Evolutionary conservation across 805 yeast genomes (phyloP), one percentile per base, ranked within the genome.

Genomic region (Metschnikowia lunata): DNA sequence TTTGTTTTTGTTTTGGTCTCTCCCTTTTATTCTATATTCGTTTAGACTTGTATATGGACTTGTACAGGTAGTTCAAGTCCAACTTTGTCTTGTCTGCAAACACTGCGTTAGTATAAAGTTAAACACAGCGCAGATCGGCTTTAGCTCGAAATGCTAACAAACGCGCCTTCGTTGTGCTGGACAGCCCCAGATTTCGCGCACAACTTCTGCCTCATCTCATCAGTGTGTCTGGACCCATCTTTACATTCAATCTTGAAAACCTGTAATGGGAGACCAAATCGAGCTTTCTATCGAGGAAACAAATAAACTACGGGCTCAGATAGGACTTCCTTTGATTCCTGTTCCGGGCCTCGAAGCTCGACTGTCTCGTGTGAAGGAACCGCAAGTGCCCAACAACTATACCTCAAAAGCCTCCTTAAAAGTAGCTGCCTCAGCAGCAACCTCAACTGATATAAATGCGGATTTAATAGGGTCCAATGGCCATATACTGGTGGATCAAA

Each of bases 241-340:
- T 18, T 18, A 18, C 23, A 18, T 18, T 18, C 23, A 5, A 18
- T 5, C 23, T 18, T 18, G 23, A 18, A 5, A 18, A 18, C 23
- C 23, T 18, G 23, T 35, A 7, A 46, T 52, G 43, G 45, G 46
- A 8, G 45, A 37, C 32, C 48, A 37, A 31, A 52, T 51, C 32
- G 63, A 50, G 50, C 61, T 59, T 46, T 60, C 56, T 60, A 61
- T 82, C 1, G 80, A 75, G 46, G 85, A 81, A 47, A 82, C 86
- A 0, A 81, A 82, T 54, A 65, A 61, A 50, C 63, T 79, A 7
- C 62, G 88, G 23, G 48, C 63, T 7, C 69, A 75, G 10, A 53
- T 79, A 9, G 86, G 86, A 0, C 63, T 82, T 43, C 71, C 73
- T 31, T 81, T 83, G 1, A 71, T 79, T 13, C 73, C 71, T 9